phyloP scores from a whole-genome alignment of 805 yeast species.

The Isabelozyma rhagii region DNA sequence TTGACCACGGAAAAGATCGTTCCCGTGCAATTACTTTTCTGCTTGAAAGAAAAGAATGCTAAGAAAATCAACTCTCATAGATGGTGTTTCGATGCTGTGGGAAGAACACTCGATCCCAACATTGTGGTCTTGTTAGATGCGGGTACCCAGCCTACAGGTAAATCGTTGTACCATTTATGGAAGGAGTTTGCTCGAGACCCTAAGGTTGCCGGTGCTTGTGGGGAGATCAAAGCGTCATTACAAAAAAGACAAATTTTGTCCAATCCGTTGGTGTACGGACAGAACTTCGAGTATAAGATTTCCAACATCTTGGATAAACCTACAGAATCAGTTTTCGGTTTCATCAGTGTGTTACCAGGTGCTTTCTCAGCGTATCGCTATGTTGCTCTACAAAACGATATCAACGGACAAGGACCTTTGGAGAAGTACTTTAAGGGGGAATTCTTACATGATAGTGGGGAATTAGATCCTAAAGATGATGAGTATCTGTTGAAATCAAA shows the following conservation, averaged over 20 bases:
- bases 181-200: slow-evolving; percentile 57
- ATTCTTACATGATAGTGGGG: slow-evolving; percentile 53
- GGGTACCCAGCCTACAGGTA: slow-evolving; percentile 61
- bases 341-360: slow-evolving; percentile 64
- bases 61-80: slow-evolving; percentile 66
- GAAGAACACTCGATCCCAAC: slow-evolving; percentile 55
- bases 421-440: slow-evolving; percentile 70
- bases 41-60: slow-evolving; percentile 60
- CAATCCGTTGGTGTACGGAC: slow-evolving; percentile 63
- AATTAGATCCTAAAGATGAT: slow-evolving; percentile 57
- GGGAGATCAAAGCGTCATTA: slow-evolving; percentile 64
- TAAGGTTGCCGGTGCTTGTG: slow-evolving; percentile 68
- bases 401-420: slow-evolving; percentile 53
- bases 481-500: slow-evolving; percentile 37
- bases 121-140: slow-evolving; percentile 58
- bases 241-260: slow-evolving; percentile 44
- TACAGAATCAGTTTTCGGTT: slow-evolving; percentile 61
- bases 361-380: slow-evolving; percentile 66
- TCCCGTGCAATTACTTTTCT: slow-evolving; percentile 60
- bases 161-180: slow-evolving; percentile 59
- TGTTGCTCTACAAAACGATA: slow-evolving; percentile 54
- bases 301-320: slow-evolving; percentile 68
- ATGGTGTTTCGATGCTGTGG: slow-evolving; percentile 67
- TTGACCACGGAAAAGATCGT: slow-evolving; percentile 52
- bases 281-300: slow-evolving; percentile 65